Conservation (phyloP, 805 yeast species). For the Spathaspora passalidarum region DNA sequence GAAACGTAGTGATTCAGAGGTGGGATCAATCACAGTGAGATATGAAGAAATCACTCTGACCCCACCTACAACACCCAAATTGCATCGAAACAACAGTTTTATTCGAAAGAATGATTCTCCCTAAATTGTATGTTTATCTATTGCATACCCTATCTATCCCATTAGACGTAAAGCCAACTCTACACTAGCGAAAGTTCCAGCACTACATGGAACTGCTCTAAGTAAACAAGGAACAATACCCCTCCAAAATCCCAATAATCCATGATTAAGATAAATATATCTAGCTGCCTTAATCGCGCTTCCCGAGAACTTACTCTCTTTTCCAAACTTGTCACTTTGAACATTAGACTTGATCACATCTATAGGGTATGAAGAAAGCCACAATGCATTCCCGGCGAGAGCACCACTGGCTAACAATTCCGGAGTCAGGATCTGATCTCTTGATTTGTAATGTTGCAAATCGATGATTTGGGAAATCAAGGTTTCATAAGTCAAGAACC, state of each 20-base stretch:
- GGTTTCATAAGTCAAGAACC: slow-evolving; percentile 66
- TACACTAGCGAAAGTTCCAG: slow-evolving; percentile 76
- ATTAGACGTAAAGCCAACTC: slow-evolving; percentile 60
- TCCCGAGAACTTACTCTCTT: slow-evolving; percentile 42
- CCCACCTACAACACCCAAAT: slow-evolving; percentile 7
- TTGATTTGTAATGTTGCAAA: slow-evolving; percentile 29
- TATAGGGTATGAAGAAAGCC: slow-evolving; percentile 55
- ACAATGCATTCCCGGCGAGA: slow-evolving; percentile 63
- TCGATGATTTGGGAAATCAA: slow-evolving; percentile 42
- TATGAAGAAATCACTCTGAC: background rate
- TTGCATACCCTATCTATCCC: no score
- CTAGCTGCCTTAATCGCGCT: slow-evolving; percentile 30
- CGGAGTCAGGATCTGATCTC: slow-evolving; percentile 52
- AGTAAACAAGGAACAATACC: slow-evolving; percentile 58
- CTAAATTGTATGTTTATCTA: no score
- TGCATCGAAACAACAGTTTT: slow-evolving; percentile 18
- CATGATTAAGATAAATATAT: slow-evolving; percentile 41
- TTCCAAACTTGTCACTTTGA: slow-evolving; percentile 53
- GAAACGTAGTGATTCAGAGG: slow-evolving; percentile 14
- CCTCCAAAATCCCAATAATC: slow-evolving; percentile 56
- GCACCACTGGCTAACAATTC: slow-evolving; percentile 60
- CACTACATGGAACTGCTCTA: slow-evolving; percentile 64
- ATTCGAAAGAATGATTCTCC: slow-evolving; percentile 12
- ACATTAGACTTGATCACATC: slow-evolving; percentile 51
- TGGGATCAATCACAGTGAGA: slow-evolving; percentile 5